A percentile compares a stretch with the other conserved stretches of the same genome.
Conservation (phyloP, 2,329 filamentous ascomycete genomes). For the Oidium heveae region DNA sequence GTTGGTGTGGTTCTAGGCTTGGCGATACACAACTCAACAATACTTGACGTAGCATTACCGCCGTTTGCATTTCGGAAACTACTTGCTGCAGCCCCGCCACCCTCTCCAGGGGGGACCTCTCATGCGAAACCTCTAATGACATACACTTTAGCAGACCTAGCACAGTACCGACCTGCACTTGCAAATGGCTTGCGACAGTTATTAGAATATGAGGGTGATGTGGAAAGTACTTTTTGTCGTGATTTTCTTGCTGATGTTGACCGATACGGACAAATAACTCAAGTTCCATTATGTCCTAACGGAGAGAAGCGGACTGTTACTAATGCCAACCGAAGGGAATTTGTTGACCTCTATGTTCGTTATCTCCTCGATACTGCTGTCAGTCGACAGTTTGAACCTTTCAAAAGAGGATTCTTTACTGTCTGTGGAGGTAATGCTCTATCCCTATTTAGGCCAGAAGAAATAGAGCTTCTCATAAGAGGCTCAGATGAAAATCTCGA, state of each 20-base stretch:
- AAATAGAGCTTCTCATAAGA: constrained; percentile 69
- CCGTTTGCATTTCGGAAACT: constrained; percentile 80
- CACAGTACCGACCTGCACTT: constrained; percentile 53
- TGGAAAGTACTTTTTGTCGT: constrained; percentile 53
- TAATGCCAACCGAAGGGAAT: constrained; percentile 63
- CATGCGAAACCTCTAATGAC: constrained; percentile 37
- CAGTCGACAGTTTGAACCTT: constrained; percentile 66
- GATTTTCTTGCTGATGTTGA: constrained; percentile 61
- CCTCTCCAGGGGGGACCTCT: constrained; percentile 26
- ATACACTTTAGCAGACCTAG: constrained; percentile 58
- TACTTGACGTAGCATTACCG: constrained; percentile 66
- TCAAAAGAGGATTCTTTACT: constrained; percentile 82
- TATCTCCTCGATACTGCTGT: constrained; percentile 60
- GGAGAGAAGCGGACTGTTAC: constrained; percentile 57
- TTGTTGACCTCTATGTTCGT: constrained; percentile 62
- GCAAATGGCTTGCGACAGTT: constrained; percentile 52
- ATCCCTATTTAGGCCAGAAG: constrained; percentile 67
- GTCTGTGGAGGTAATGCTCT: constrained; percentile 76
- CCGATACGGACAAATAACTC: constrained; percentile 42
- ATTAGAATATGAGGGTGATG: constrained; percentile 63
- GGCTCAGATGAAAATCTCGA: constrained; percentile 69
- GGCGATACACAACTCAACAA: constrained; percentile 87
- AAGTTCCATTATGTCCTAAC: constrained; percentile 42
- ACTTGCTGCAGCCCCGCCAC: constrained; percentile 46
- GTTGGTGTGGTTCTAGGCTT: constrained; percentile 71